Base-by-base conservation (phyloP, 257 asterid genomes). In the Handroanthus guayacan region DNA sequence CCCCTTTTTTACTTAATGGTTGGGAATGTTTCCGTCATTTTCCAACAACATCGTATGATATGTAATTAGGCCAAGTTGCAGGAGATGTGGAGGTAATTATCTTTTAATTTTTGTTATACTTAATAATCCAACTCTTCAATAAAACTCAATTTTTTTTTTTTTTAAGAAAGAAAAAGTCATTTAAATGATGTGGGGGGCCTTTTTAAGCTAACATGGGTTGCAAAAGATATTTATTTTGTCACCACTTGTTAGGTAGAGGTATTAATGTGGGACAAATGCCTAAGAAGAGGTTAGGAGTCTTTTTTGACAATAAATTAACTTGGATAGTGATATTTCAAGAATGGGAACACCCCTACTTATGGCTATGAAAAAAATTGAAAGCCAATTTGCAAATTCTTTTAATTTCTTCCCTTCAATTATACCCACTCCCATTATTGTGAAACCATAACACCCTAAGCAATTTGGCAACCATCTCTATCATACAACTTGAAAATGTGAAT, bases 271-370 rank as follows among this genome's bases (percentile, higher is more conserved):
- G 63, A 45, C 57, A 34, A 56, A 47, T 63, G 65, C 38, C 37
- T 39, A 71, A 72, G 34, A 20, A 70, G 57, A 13, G 75, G 74
- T 76, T 60, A 58, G 61, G 47, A 68, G 69, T 37, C 51, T 68
- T 18, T 56, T 43, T 76, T 44, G 31, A 45, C 62, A 62, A 67
- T 69, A 56, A 74, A 18, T 65, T 55, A 74, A 55, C 74, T 69
- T 62, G 68, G 83, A 82, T 74, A 82, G 41, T 73, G 82, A 82
- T 55, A 47, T 54, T 68, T 62, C 64, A 56, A 11, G 13, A 69
- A 25, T 69, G 72, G 80, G 11, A 62, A 39, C 50, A 68, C 34
- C 54, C 25, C 3, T 57, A 72, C 60, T 45, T 12, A 55, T 72
- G 44, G 63, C 60, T 18, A 11, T 34, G 70, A 66, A 17, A 60